Evolutionary conservation across 192 early-diverging fungal genomes (phyloP).

Genomic region (Linnemannia zychae): DNA sequence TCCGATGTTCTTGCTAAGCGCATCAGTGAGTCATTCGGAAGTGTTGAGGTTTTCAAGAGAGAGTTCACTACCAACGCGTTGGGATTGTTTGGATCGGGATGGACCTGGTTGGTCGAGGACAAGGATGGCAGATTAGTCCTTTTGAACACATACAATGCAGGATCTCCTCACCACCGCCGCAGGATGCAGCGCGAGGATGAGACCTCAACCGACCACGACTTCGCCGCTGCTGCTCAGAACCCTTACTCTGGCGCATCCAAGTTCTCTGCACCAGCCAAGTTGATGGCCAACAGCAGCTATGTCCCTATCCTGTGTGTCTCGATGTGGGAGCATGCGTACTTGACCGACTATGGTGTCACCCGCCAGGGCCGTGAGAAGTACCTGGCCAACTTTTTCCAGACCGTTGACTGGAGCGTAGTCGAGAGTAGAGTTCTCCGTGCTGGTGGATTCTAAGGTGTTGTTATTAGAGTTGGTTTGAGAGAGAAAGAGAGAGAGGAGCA

Average conservation of each 20-base stretch:
- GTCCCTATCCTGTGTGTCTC: conserved; percentile 56
- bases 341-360: conserved; percentile 57
- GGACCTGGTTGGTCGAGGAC: conserved; percentile 62
- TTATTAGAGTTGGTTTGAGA: too few species aligned
- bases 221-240: conserved; percentile 40
- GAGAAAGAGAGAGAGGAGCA: neutral
- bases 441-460: conserved; percentile 30
- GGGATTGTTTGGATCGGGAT: conserved; percentile 61
- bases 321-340: conserved; percentile 63
- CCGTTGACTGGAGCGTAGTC: conserved; percentile 56
- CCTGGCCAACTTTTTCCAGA: conserved; percentile 55
- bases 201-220: conserved; percentile 37
- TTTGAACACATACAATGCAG: conserved; percentile 62
- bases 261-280: conserved; percentile 48
- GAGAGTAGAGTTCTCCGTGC: conserved; percentile 50
- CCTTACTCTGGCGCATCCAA: conserved; percentile 47
- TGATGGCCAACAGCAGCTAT: conserved; percentile 53
- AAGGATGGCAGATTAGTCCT: conserved; percentile 48
- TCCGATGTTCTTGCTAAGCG: conserved; percentile 37
- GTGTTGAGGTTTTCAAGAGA: conserved; percentile 44
- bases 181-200: conserved; percentile 48
- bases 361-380: conserved; percentile 52
- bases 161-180: conserved; percentile 57
- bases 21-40: conserved; percentile 37
- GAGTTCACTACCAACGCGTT: conserved; percentile 58